Conservation (phyloP, 2,329 filamentous ascomycete species). For the Cucurbitaria berberidis region DNA sequence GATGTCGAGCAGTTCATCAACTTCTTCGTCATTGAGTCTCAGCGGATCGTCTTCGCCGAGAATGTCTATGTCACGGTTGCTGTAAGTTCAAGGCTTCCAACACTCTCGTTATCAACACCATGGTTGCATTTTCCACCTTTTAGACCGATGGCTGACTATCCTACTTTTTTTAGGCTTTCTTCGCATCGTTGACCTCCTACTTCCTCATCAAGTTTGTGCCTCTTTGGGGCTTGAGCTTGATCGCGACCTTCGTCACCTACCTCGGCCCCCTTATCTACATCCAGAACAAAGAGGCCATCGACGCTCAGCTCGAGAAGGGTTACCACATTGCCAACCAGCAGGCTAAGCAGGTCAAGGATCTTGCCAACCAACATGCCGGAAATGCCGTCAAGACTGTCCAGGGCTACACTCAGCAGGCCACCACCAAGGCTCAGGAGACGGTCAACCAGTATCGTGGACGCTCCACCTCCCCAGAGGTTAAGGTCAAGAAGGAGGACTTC, state of each 20-base stretch:
- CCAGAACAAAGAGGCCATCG: conserved; percentile 69
- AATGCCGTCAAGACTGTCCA: conserved; percentile 64
- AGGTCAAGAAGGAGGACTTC: conserved; percentile 31
- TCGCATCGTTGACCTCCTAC: conserved; percentile 65
- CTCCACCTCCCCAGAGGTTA: conserved; percentile 46
- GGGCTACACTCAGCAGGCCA: conserved; percentile 66
- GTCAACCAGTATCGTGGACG: conserved; percentile 49
- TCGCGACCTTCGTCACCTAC: conserved; percentile 63
- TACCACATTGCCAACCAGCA: conserved; percentile 63
- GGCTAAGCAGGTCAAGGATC: conserved; percentile 64
- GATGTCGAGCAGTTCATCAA: conserved; percentile 70
- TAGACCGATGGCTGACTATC: conserved; percentile 1
- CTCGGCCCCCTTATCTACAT: conserved; percentile 68
- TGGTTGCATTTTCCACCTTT: background rate
- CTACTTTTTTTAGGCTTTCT: conserved; percentile 60
- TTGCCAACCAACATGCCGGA: conserved; percentile 65
- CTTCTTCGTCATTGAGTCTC: conserved; percentile 72
- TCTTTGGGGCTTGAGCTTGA: conserved; percentile 67
- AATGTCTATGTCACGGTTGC: conserved; percentile 66
- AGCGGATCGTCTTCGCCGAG: conserved; percentile 70
- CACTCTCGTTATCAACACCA: too few relatives aligned
- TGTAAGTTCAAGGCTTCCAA: conserved; percentile 55
- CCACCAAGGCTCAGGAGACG: conserved; percentile 63
- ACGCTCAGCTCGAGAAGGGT: conserved; percentile 63
- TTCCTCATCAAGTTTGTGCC: conserved; percentile 70